Evolutionary conservation across 345 rosid species (phyloP).

Genomic region (Nephelium lappaceum): DNA sequence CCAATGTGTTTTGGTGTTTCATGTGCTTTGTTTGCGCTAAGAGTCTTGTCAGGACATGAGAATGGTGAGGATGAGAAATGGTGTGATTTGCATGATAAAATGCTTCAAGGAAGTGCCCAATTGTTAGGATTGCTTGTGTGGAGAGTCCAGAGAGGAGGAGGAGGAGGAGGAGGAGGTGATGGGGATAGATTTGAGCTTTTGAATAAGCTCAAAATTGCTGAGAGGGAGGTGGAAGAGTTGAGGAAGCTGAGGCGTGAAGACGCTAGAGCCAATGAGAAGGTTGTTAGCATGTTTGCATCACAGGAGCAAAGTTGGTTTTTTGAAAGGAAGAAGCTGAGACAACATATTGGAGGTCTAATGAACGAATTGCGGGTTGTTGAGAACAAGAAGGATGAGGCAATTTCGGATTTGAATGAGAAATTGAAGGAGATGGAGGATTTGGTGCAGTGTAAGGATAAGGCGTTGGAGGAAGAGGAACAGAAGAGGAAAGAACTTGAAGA

Average conservation of each 20-base stretch:
- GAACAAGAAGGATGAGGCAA: slow-evolving; percentile 48
- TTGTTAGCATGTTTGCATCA: slow-evolving; percentile 76
- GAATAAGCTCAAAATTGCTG: slow-evolving; percentile 54
- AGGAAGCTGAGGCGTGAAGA: slow-evolving; percentile 72
- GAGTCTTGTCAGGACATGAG: slow-evolving; percentile 41
- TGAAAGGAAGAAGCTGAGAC: slow-evolving; percentile 64
- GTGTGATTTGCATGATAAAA: slow-evolving; percentile 51
- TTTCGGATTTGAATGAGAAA: slow-evolving; percentile 50
- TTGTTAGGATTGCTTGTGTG: slow-evolving; percentile 71
- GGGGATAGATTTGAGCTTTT: slow-evolving; percentile 40
- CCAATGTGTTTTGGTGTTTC: slow-evolving; percentile 71
- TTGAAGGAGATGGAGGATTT: slow-evolving; percentile 58
- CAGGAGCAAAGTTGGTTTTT: slow-evolving; percentile 86
- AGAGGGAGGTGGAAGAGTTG: slow-evolving; percentile 58
- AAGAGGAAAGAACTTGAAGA: slow-evolving; percentile 63
- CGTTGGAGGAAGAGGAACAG: slow-evolving; percentile 51
- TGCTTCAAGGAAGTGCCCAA: slow-evolving; percentile 67
- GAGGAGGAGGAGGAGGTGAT: slow-evolving; percentile 17
- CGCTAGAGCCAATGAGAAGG: slow-evolving; percentile 94
- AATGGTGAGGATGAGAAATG: slow-evolving; percentile 47
- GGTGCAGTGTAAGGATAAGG: slow-evolving; percentile 58
- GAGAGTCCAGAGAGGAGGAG: slow-evolving; percentile 56
- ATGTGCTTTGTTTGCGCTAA: slow-evolving; percentile 62
- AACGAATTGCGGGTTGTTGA: slow-evolving; percentile 52
- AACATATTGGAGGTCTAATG: slow-evolving; percentile 62